A percentile compares a stretch with the other conserved stretches of the same genome.
These are phyloP conservation scores for Hypoxylon trugodes DNA, from an alignment of 495 filamentous ascomycete genomes.

Conservation along the genomic window DNA sequence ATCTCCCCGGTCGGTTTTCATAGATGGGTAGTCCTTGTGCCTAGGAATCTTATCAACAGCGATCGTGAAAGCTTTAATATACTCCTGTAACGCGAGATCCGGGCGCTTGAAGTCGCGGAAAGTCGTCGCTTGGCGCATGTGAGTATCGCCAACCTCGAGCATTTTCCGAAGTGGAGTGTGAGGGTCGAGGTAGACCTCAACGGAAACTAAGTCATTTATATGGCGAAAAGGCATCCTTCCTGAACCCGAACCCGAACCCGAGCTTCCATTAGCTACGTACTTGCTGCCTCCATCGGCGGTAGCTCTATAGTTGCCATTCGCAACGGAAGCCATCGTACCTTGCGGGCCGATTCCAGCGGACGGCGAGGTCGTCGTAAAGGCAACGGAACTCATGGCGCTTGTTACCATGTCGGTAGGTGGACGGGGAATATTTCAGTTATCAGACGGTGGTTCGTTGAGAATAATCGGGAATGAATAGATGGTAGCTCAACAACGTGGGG, in stretches of 20 bases:
- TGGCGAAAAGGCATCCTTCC: constrained; percentile 66
- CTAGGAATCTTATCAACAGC: constrained; percentile 75
- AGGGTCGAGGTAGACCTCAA: constrained; percentile 52
- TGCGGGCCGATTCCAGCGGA: constrained; percentile 8
- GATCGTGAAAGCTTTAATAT: constrained; percentile 80
- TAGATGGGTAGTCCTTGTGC: constrained; percentile 69
- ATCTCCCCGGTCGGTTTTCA: constrained; percentile 54
- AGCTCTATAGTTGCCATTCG: background rate
- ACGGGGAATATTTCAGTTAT: background rate
- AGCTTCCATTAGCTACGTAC: background rate
- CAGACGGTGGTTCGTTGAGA: background rate
- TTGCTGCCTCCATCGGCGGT: background rate
- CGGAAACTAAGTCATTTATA: constrained; percentile 74
- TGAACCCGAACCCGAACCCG: constrained; percentile 23
- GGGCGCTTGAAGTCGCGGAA: constrained; percentile 60
- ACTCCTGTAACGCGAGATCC: constrained; percentile 68
- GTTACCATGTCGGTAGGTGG: constrained; percentile 3
- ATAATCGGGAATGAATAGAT: background rate
- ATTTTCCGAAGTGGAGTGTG: constrained; percentile 58
- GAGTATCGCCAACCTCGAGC: constrained; percentile 58
- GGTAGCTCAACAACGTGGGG: background rate
- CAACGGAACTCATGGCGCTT: constrained; percentile 33
- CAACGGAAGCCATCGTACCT: constrained; percentile 5
- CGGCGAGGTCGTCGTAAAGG: constrained; percentile 20
- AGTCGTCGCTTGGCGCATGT: constrained; percentile 61